Base-by-base conservation (phyloP, 2,329 filamentous ascomycete species). In the Fusarium subtropicale region DNA sequence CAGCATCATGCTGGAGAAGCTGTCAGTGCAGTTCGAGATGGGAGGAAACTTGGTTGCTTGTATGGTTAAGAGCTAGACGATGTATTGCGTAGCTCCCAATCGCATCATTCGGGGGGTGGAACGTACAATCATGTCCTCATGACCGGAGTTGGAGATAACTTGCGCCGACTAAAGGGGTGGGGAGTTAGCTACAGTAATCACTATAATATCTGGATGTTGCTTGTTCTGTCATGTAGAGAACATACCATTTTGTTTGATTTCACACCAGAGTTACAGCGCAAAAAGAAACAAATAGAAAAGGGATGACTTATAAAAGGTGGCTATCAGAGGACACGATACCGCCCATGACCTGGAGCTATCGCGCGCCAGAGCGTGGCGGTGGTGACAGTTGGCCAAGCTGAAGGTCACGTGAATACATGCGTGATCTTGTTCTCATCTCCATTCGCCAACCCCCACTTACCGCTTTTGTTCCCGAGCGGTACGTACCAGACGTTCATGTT, bases 51-150 rank as follows among this genome's bases (percentile, higher is more conserved):
- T 38, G 28, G 15, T 39, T 20, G 2, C 26, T 24, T 56, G 34
- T 50, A n/a, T 54, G n/a, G 46, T 5, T 10, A 22, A 42, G 41
- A 64, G 53, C 61, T 47, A 45, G 4, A 24, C 52, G 15, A 54
- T 48, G 38, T 28, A 52, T 63, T 36, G 39, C 59, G 51, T 24
- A 50, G 45, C 64, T 59, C 22, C 48, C 57, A 33, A 28, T 64
- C 54, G 50, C 33, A 52, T 61, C 38, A 38, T 44, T 46, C 62
- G 59, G 33, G 39, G 28, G 54, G 34, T 5, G 15, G 34, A 73
- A 89, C 92, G 77, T 94, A 98, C 95, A 88, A 99, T 97, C 95
- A 98, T 98, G 81, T 97, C 95, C 91, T 98, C 95, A 85, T 99
- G 96, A 78, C 81, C 81, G 53, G 81, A 80, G 75, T 82, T 83